Base-by-base conservation (phyloP, 2,329 filamentous ascomycete species). In the Parafenestella ontariensis region DNA sequence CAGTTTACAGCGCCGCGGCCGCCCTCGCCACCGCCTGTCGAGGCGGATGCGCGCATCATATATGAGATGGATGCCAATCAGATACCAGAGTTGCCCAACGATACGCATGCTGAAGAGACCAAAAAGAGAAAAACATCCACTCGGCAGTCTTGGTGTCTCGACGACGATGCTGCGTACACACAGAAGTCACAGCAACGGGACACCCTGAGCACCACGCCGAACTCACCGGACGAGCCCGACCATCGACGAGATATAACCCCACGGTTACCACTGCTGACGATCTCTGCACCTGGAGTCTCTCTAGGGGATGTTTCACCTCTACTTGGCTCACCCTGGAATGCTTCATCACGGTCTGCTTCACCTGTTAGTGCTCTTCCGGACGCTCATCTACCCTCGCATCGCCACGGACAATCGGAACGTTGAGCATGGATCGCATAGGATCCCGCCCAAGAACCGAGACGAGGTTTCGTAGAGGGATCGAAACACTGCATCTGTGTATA, bases 51-150 rank as follows among this genome's bases (percentile, higher is more conserved):
- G 11, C 54, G 49, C 10, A 31, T 40, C 2, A 65, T 69, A 13
- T 58, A 69, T 40, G 66, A 69, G 43, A 49, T 69, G 9, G 65
- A 65, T 10, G 66, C 59, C 20, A 54, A 53, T 34, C 54, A 36
- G 5, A 50, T 67, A 7, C 64, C 66, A 9, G 66, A 69, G 44
- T 39, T 69, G 13, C 62, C 65, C 18, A 59, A 56, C 13, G 51
- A 53, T 17, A 54, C 50, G 9, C 47, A 62, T 39, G 54, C 43
- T 3, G 64, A 65, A 43, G 64, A 65, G 46, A 43, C 66, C 20
- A 61, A 64, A 8, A 52, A 52, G 5, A 48, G 43, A 17, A 49
- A 39, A 8, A 43, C 53, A 21, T 10, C 50, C 41, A 23, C 41
- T 44, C 24, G 40, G 42, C 13, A 52, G 40, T 11, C 54, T 41